phyloP scores from a whole-genome alignment of 441 rosid species.

The Rhodomyrtus psidioides region DNA sequence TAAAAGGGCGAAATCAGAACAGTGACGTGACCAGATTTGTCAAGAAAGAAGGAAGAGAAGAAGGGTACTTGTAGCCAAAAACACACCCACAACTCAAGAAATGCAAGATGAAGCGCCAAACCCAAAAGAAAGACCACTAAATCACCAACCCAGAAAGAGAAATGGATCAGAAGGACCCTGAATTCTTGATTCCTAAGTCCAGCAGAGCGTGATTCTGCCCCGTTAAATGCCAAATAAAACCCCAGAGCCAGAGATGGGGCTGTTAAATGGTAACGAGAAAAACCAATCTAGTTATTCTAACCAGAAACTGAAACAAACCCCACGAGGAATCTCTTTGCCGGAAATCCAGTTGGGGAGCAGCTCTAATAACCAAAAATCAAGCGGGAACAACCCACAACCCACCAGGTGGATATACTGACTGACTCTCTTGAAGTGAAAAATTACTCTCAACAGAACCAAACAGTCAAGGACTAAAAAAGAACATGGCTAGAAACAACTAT shows the following conservation, averaged over 20 bases:
- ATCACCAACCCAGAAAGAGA: background rate
- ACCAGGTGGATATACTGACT: background rate
- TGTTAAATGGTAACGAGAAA: background rate
- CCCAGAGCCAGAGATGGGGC: background rate
- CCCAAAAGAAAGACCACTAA: background rate
- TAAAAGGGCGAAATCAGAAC: background rate
- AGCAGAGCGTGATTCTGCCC: background rate
- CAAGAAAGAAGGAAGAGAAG: background rate
- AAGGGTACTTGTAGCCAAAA: background rate
- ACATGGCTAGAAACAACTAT: background rate
- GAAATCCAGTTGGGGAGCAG: background rate
- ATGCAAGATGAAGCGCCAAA: background rate
- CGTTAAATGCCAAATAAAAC: background rate
- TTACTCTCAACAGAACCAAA: background rate
- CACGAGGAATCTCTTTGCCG: background rate
- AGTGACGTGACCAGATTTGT: background rate
- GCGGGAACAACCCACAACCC: background rate
- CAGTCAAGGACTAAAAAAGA: background rate
- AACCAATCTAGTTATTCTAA: background rate
- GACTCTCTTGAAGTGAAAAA: background rate
- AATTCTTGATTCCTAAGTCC: background rate
- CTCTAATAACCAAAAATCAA: background rate
- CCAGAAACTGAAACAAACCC: background rate
- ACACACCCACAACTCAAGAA: background rate
- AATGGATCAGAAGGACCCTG: slow-evolving; percentile 4